Percentiles rank a stretch among this genome's conserved stretches.
Evolutionary conservation across 331 rosid genomes (phyloP).

Genomic region (Stylosanthes scabra): DNA sequence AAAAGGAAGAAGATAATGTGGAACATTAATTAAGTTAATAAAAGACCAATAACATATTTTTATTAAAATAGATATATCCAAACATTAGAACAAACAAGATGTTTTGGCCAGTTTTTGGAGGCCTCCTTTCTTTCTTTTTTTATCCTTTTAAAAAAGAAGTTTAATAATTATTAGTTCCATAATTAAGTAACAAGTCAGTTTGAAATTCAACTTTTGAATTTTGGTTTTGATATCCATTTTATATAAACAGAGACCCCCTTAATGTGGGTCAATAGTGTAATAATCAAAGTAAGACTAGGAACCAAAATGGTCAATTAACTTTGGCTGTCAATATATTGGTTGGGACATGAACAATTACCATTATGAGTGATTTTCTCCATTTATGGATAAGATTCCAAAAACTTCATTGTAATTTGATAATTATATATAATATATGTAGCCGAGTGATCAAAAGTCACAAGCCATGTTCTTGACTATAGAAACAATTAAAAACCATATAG

Average conservation of each 20-base stretch:
- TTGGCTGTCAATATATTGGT: slow-evolving; percentile 31
- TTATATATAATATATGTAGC: not conserved
- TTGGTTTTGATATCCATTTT: not conserved
- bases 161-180: too few relatives aligned
- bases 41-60: slow-evolving; percentile 17
- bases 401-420: not conserved
- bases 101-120: slow-evolving; percentile 34
- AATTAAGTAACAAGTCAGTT: not conserved
- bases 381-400: slow-evolving; percentile 32
- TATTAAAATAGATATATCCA: slow-evolving; percentile 29
- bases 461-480: slow-evolving; percentile 30
- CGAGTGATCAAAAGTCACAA: slow-evolving; percentile 28
- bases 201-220: slow-evolving; percentile 32
- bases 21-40: slow-evolving; percentile 6
- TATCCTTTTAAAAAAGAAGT: too few relatives aligned
- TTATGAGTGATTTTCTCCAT: slow-evolving; percentile 5
- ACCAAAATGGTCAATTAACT: slow-evolving; percentile 9
- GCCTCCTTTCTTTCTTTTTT: not conserved
- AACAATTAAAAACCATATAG: slow-evolving; percentile 13
- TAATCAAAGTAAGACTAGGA: not conserved
- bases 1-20: slow-evolving; percentile 38
- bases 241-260: not conserved
- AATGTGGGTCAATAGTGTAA: slow-evolving; percentile 6
- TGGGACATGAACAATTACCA: slow-evolving; percentile 22
- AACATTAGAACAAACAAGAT: slow-evolving; percentile 46